Base-by-base conservation (phyloP, 192 early-diverging fungal genomes). In the Phycomyces blakesleeanus region DNA sequence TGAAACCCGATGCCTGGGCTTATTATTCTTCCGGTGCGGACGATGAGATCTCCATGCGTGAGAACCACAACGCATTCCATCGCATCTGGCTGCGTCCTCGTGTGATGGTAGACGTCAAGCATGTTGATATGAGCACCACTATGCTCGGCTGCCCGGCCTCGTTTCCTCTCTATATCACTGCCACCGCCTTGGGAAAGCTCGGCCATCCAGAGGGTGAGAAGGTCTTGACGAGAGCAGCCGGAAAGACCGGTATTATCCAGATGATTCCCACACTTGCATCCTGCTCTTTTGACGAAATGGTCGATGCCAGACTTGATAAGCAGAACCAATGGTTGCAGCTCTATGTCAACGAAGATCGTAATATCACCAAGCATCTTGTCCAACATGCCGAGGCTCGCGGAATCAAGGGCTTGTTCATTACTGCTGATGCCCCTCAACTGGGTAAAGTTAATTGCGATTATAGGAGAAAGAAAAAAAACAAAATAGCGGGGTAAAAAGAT, bases 11-110 rank as follows among this genome's bases (percentile, higher is more conserved):
- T 55, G 88, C 89, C 1, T 91, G 91, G 83, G 87, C 85, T 26
- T 94, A 94, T 75, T 94, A 91, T 61, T 89, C 86, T 38, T 89
- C 86, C 29, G 92, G 86, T 29, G 77, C 86, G 3, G 90, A 90
- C 52, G 91, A 94, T 65, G 91, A 93, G 77, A 80, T 92, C 34
- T 89, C 89, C 0, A 65, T 91, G 68, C 78, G 83, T 26, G 92
- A 94, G 64, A 94, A 94, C 68, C 87, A 86, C 42, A 76, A 70
- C n/a, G 90, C 90, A 10, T 93, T 87, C 68, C 79, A 83, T 53
- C 82, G 89, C 52, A 79, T 91, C 40, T 86, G 80, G 74, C 62
- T 93, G 24, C 77, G 80, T 25, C 90, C 91, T 39, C 81, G 89
- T 38, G 81, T 91, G 64, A 76, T 93, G 37, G 83, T 87, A 38